Evolutionary conservation across 192 early-diverging fungal species (phyloP), one percentile per base, ranked within the genome.

Genomic region (Endogone sp.): DNA sequence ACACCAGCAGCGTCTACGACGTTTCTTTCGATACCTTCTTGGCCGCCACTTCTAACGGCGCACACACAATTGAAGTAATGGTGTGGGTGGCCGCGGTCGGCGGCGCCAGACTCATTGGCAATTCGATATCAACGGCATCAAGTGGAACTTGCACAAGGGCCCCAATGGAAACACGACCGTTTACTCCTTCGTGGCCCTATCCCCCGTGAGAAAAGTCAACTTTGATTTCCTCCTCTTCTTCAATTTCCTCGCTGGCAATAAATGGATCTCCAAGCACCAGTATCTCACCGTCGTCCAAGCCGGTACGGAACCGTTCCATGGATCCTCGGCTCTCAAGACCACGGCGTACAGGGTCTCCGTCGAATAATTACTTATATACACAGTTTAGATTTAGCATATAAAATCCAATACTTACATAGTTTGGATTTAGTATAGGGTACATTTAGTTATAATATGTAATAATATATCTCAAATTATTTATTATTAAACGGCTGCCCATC

Each of bases 231-330:
- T 56, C 23, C 29, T 13, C 23, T 67, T 67, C 27, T 67, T 26
- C 26, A 16, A 55, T 3, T 67, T 24, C 23, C 59, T 67, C 29
- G 55, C 22, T 2, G 31, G 29, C 23, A 54, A 67, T 30, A 13
- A 54, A 1, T 58, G 25, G 22, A 67, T 67, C 65, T 29, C 37
- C 24, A 31, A 55, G n/a, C 31, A 55, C 23, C 65, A 67, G 23
- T 57, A 67, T 25, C 65, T 67, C 23, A 25, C 25, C 27, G 25
- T 26, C 23, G 25, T 67, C 56, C 65, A 67, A 44, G 65, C 26
- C 24, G 65, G 65, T 30, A 56, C 55, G n/a, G 65, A 67, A n/a
- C 54, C 65, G 9, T 67, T 67, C 55, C 31, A 32, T 58, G 54
- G 65, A 55, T 20, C 24, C 23, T 30, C 65, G 13, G 4, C 3